These are phyloP conservation scores for Tremellales sp. DNA, from an alignment of 1,284 basidiomycete genomes.

Conservation along the genomic window DNA sequence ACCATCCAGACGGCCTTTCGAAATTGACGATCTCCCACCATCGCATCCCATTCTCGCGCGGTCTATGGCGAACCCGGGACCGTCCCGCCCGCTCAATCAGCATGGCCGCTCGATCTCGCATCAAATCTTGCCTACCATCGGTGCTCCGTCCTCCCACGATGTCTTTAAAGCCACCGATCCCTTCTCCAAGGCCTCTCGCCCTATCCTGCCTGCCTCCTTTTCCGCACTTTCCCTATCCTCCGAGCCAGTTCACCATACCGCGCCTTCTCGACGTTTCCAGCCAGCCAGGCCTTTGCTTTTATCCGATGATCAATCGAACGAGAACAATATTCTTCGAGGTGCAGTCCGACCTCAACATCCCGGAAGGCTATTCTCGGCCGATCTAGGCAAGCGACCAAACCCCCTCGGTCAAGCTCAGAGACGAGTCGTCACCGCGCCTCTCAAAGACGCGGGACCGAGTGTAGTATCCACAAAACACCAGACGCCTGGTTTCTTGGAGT, in stretches of 20 bases:
- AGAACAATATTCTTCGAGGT: slow-evolving; percentile 6
- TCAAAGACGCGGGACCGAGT: not conserved
- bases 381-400: slow-evolving; percentile 3
- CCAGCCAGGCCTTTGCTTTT: slow-evolving; percentile 5
- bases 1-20: not conserved
- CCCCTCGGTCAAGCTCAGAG: slow-evolving; percentile 29
- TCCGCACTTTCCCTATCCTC: slow-evolving; percentile 9
- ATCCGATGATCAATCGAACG: not conserved
- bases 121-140: slow-evolving; percentile 14
- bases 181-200: slow-evolving; percentile 23
- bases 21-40: slow-evolving; percentile 1
- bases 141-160: slow-evolving; percentile 3
- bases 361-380: not conserved
- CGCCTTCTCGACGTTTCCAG: slow-evolving; percentile 8
- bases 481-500: not conserved
- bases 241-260: not conserved
- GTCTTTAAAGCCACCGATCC: slow-evolving; percentile 10
- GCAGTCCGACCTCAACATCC: slow-evolving; percentile 8
- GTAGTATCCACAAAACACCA: not conserved
- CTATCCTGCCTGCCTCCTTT: slow-evolving; percentile 15
- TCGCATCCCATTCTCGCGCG: slow-evolving; percentile 4
- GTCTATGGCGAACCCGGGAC: slow-evolving; percentile 5
- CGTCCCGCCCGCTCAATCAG: not conserved
- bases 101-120: slow-evolving; percentile 25
- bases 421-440: slow-evolving; percentile 30